Evolutionary conservation across 129 eudicot species (phyloP), one percentile per base, ranked within the genome.

Genomic region (Artemisia annua): DNA sequence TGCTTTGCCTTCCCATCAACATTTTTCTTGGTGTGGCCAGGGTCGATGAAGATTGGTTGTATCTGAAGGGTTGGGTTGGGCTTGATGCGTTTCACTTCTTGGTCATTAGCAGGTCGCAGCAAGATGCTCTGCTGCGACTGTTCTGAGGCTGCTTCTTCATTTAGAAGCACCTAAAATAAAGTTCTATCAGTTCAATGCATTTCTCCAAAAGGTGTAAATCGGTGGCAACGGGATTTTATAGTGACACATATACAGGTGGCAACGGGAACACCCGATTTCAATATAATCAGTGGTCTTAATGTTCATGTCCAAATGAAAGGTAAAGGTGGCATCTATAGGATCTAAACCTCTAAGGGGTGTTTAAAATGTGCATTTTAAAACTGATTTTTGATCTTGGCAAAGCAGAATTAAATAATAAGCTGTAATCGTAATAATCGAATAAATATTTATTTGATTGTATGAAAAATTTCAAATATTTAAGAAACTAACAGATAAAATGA

Each of bases 1-100:
- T 53, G 65, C 10, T 70, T 79, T 0, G 35, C 48, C 73, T 75
- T 80, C 48, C 69, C 80, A 62, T 85, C 81, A 19, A 66, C 54
- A 18, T 77, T 74, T 73, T 81, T 90, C 82, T 75, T 83, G 56
- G 78, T 81, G 48, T 87, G 90, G 32, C 91, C 89, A 7, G 91
- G 97, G 82, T 95, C 87, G 49, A 90, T 79, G 71, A 95, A 90
- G 28, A 86, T 80, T 10, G 99, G 99, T 84, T 90, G 96, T 59
- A 95, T 67, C 56, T 82, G 82, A 14, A 88, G 82, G 63, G 81
- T 86, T 22, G 99, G 96, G 63, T 95, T 95, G 20, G 99, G 97
- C 84, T 88, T 88, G 28, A 95, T 77, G 30, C 97, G 96, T 77
- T 76, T 81, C 61, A 72, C 87, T 77, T 88, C 96, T 81, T 84